Base-by-base conservation (phyloP, 176 grass and related monocot species). In the Zoysia pacifica region DNA sequence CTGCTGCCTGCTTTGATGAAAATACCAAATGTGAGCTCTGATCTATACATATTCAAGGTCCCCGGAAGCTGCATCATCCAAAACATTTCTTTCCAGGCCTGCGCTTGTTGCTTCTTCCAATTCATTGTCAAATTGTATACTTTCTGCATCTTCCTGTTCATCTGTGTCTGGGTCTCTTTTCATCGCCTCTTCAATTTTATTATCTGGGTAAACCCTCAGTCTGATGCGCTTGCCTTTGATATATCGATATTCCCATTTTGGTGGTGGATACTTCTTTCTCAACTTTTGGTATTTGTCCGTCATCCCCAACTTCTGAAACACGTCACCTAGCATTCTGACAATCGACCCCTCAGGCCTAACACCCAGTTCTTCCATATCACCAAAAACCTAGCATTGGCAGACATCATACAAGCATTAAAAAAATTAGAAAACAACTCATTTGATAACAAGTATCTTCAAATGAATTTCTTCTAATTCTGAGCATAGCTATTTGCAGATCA, bases 281-380 rank as follows among this genome's bases (percentile, higher is more conserved):
- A 98, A 88, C 69, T 89, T 94, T 62, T 95, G 82, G 6, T 87
- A 93, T 87, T 95, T 99, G 74, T 99, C 92, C 65, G 89, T 40
- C 92, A 99, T 99, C 51, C 79, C 89, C 73, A 99, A 73, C 79
- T 91, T 93, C 81, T 81, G 78, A 86, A 99, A 99, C 48, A 89
- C 81, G 58, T 91, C 88, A n/a, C 87, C 82, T 50, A 95, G 74
- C 88, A 95, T 99, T 63, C 73, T 91, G 61, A 98, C 67, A 73
- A 98, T 95, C 42, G 96, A 84, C 66, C 76, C 79, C 48, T 93
- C 90, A 79, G 96, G 96, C 67, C 88, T 94, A 64, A 98, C 69
- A 13, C 96, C 88, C 56, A 98, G 68, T 73, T 98, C 96, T 68
- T 98, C 92, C 92, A 98, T 98, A 87, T 98, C 96, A 85, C 92